Conservation (phyloP, 352 stramenopile species). For the Globisporangium okanoganense region DNA sequence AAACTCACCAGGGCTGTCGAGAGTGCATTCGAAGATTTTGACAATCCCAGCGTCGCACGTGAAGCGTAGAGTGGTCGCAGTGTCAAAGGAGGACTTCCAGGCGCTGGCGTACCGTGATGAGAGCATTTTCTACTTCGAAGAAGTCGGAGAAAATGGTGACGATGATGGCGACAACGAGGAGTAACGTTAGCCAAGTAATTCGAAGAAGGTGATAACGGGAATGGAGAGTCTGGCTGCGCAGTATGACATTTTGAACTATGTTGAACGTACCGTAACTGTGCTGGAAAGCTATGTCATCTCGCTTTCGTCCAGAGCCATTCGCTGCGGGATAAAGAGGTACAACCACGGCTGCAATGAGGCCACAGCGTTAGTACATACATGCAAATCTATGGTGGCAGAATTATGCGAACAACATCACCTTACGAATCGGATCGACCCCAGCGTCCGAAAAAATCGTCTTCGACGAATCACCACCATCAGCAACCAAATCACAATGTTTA, state of each 20-base stretch:
- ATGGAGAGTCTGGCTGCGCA: too few species aligned
- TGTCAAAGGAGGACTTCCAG: conserved; percentile 62
- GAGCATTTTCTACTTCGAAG: conserved; percentile 72
- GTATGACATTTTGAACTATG: not conserved
- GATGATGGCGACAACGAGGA: conserved; percentile 12
- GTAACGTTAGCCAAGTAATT: too few species aligned
- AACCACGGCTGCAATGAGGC: conserved; percentile 53
- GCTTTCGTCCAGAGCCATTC: conserved; percentile 50
- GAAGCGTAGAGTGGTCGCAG: conserved; percentile 61
- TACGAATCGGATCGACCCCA: conserved; percentile 53
- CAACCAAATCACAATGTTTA: not conserved
- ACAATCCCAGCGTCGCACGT: conserved; percentile 59
- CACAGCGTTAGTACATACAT: too few species aligned
- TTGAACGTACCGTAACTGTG: not conserved
- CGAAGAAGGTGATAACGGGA: not conserved
- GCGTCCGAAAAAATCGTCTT: conserved; percentile 60
- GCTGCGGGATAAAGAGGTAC: conserved; percentile 69
- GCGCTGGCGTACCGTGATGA: conserved; percentile 66
- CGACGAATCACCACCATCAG: not conserved
- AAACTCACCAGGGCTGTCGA: conserved; percentile 47
- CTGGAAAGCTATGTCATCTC: not conserved
- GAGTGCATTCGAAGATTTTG: conserved; percentile 33
- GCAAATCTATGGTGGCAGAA: too few species aligned
- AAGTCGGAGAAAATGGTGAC: conserved; percentile 16
- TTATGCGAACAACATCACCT: too few species aligned